Percentiles rank a stretch among this genome's conserved stretches.
Evolutionary conservation across 768 basidiomycete species (phyloP).

Genomic region (Lentinus tigrinus): DNA sequence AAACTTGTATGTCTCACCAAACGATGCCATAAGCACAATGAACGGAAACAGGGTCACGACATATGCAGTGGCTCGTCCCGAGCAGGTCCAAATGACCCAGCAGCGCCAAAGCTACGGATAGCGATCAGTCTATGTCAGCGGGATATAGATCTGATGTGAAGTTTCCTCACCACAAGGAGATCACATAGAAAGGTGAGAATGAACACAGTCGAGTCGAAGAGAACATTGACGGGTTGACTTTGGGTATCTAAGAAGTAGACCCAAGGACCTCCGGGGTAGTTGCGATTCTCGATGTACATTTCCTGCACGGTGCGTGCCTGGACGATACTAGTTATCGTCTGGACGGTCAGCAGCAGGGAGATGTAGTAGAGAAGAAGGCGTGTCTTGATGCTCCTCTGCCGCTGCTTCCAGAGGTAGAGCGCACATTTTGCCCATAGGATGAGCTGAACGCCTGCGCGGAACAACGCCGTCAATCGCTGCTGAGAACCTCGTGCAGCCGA

Average conservation of each 20-base stretch:
- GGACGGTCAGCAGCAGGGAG: conserved; percentile 35
- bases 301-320: conserved; percentile 35
- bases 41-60: conserved; percentile 36
- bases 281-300: conserved; percentile 19
- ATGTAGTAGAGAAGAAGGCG: conserved; percentile 39
- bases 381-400: conserved; percentile 27
- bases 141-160: no score
- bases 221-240: conserved; percentile 37
- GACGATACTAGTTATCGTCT: conserved; percentile 36
- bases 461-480: no score
- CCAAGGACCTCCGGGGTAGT: conserved; percentile 38
- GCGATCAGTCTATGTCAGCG: neutral
- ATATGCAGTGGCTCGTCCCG: conserved; percentile 33
- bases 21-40: conserved; percentile 39
- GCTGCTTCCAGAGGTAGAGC: conserved; percentile 36
- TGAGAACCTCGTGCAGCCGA: no score
- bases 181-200: conserved; percentile 41
- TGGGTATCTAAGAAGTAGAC: conserved; percentile 41
- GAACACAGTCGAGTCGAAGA: conserved; percentile 41
- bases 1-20: conserved; percentile 31
- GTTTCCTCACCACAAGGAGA: conserved; percentile 36
- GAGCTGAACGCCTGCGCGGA: conserved; percentile 34
- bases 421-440: conserved; percentile 36
- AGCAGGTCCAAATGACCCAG: conserved; percentile 44
- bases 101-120: conserved; percentile 44